These are phyloP conservation scores for Passiflora organensis DNA, from an alignment of 345 rosid genomes.

Conservation along the genomic window DNA sequence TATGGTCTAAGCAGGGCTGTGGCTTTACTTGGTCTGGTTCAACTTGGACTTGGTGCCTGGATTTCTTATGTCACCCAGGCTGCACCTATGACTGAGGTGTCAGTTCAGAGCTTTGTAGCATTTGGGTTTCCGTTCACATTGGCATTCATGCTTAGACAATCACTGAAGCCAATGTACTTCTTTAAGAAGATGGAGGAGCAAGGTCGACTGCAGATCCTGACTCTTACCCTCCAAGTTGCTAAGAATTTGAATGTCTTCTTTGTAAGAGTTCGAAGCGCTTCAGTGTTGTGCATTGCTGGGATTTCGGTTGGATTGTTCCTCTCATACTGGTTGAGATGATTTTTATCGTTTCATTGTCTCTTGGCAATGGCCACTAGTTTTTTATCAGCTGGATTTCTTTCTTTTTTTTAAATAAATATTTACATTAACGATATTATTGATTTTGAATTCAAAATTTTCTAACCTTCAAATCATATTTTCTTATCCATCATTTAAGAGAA, in stretches of 20 bases:
- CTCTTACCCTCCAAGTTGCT: slow-evolving; percentile 64
- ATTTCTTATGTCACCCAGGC: slow-evolving; percentile 45
- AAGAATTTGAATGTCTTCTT: slow-evolving; percentile 67
- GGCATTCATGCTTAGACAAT: slow-evolving; percentile 75
- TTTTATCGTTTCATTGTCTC: too few species aligned
- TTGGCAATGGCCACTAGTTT: too few species aligned
- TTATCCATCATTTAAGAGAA: too few species aligned
- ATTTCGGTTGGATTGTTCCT: slow-evolving; percentile 41
- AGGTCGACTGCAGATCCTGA: slow-evolving; percentile 83
- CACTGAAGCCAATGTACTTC: slow-evolving; percentile 78
- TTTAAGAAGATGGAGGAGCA: slow-evolving; percentile 85
- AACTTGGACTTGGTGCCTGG: slow-evolving; percentile 66
- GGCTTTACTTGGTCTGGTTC: slow-evolving; percentile 60
- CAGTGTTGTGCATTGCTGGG: slow-evolving; percentile 48
- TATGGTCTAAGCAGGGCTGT: slow-evolving; percentile 54
- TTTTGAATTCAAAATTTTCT: too few species aligned
- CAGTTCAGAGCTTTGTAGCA: slow-evolving; percentile 62
- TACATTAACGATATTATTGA: too few species aligned
- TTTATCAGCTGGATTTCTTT: too few species aligned
- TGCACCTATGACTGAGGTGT: slow-evolving; percentile 43
- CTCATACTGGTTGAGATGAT: too few species aligned
- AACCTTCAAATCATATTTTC: too few species aligned
- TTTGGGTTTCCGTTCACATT: slow-evolving; percentile 75
- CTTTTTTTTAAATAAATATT: too few species aligned
- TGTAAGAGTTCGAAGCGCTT: slow-evolving; percentile 51